phyloP scores from a whole-genome alignment of 352 stramenopile species.

The Thalassiosira mediterranea region DNA sequence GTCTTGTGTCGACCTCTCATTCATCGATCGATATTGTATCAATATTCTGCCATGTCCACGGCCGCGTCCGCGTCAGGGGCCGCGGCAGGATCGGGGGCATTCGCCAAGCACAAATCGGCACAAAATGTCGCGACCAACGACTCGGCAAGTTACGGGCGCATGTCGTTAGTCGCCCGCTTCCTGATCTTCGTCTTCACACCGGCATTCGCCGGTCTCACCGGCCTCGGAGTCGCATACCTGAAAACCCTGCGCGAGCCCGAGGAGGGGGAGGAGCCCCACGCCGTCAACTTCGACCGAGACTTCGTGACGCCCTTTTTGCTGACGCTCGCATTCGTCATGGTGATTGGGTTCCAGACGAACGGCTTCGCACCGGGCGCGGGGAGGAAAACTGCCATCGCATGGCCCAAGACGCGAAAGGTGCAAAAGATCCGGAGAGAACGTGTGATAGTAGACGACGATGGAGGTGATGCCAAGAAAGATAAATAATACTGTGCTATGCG shows the following conservation, averaged over 20 bases:
- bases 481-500: too few relatives aligned
- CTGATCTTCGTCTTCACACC: slow-evolving; percentile 27
- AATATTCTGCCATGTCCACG: too few relatives aligned
- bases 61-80: too few relatives aligned
- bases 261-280: neutral
- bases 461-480: slow-evolving; percentile 21
- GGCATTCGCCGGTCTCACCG: slow-evolving; percentile 14
- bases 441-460: slow-evolving; percentile 56
- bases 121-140: neutral
- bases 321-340: slow-evolving; percentile 50
- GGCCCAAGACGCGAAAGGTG: slow-evolving; percentile 65
- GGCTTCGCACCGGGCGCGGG: slow-evolving; percentile 38
- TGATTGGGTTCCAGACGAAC: slow-evolving; percentile 69
- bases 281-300: slow-evolving; percentile 65
- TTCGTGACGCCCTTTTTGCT: slow-evolving; percentile 69
- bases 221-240: slow-evolving; percentile 18
- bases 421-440: slow-evolving; percentile 59
- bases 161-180: slow-evolving; percentile 26
- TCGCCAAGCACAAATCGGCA: neutral
- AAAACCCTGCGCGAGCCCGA: neutral
- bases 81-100: too few relatives aligned
- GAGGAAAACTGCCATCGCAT: slow-evolving; percentile 48
- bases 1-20: too few relatives aligned
- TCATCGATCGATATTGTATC: too few relatives aligned
- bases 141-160: neutral